A percentile compares a stretch with the other conserved stretches of the same genome.
Conservation (phyloP, 176 grass and related monocot species). For the Oryza brachyantha region DNA sequence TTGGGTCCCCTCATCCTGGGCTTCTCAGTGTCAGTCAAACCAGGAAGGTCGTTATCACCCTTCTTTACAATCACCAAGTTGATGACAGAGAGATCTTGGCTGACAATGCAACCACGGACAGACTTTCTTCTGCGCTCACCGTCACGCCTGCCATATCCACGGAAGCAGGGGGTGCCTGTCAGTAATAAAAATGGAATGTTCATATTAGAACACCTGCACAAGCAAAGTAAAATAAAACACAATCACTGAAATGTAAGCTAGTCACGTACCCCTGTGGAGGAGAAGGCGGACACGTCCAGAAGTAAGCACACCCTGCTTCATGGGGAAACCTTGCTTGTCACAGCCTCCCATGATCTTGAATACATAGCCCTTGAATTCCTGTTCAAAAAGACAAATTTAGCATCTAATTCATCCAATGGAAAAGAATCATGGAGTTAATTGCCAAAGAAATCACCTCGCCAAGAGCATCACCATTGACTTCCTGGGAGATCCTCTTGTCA, state of each 20-base stretch:
- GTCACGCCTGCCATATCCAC: slow-evolving; percentile 71
- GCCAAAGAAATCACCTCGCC: slow-evolving; percentile 47
- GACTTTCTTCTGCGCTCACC: slow-evolving; percentile 89
- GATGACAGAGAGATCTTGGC: slow-evolving; percentile 75
- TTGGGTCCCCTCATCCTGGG: slow-evolving; percentile 96
- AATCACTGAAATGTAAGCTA: background rate
- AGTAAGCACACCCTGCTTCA: slow-evolving; percentile 85
- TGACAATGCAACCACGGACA: slow-evolving; percentile 88
- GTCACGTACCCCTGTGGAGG: slow-evolving; percentile 61
- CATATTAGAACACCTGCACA: background rate
- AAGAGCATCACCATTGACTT: slow-evolving; percentile 70
- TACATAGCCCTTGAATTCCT: slow-evolving; percentile 92
- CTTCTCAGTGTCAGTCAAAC: slow-evolving; percentile 79
- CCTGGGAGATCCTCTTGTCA: slow-evolving; percentile 93
- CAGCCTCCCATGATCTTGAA: slow-evolving; percentile 97
- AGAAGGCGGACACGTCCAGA: slow-evolving; percentile 74
- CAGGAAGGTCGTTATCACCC: slow-evolving; percentile 85
- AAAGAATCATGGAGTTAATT: background rate
- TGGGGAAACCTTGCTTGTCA: slow-evolving; percentile 88
- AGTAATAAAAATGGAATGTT: background rate
- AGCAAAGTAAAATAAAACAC: background rate
- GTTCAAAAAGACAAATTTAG: slow-evolving; percentile 1
- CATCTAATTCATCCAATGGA: background rate
- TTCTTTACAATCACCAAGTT: slow-evolving; percentile 92
- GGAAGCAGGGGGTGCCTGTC: slow-evolving; percentile 85